Evolutionary conservation across 805 yeast genomes (phyloP).

Genomic region (Scheffersomyces coipomensis): DNA sequence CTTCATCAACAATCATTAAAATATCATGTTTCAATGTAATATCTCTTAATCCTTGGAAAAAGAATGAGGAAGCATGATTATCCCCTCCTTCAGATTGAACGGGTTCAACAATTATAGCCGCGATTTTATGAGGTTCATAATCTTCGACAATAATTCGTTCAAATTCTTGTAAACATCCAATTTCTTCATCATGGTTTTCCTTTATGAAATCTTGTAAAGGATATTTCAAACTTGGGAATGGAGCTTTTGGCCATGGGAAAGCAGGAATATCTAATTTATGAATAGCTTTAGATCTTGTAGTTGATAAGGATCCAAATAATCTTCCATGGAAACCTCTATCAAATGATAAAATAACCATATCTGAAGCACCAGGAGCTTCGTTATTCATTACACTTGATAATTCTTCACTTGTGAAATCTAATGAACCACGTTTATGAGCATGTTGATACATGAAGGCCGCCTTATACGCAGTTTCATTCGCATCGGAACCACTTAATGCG

Average conservation of each 20-base stretch:
- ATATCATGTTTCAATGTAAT: constrained; percentile 56
- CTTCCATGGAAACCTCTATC: constrained; percentile 58
- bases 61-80: constrained; percentile 62
- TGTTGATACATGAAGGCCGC: constrained; percentile 70
- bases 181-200: constrained; percentile 49
- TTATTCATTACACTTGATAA: constrained; percentile 49
- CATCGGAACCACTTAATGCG: constrained; percentile 66
- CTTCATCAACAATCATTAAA: constrained; percentile 67
- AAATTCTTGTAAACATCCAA: constrained; percentile 43
- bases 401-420: constrained; percentile 46
- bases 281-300: constrained; percentile 55
- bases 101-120: constrained; percentile 57
- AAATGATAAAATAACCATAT: constrained; percentile 52
- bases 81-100: constrained; percentile 79
- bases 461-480: constrained; percentile 68
- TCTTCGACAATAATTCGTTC: constrained; percentile 33
- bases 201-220: constrained; percentile 32
- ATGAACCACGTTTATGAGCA: constrained; percentile 49
- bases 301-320: constrained; percentile 53
- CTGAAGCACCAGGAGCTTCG: constrained; percentile 51
- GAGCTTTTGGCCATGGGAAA: constrained; percentile 57
- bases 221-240: constrained; percentile 41
- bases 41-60: constrained; percentile 63
- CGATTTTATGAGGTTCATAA: constrained; percentile 42
- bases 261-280: constrained; percentile 63